A percentile compares a stretch with the other conserved stretches of the same genome.
Evolutionary conservation across 768 basidiomycete genomes (phyloP).

Genomic region (Suillus fuscotomentosus): DNA sequence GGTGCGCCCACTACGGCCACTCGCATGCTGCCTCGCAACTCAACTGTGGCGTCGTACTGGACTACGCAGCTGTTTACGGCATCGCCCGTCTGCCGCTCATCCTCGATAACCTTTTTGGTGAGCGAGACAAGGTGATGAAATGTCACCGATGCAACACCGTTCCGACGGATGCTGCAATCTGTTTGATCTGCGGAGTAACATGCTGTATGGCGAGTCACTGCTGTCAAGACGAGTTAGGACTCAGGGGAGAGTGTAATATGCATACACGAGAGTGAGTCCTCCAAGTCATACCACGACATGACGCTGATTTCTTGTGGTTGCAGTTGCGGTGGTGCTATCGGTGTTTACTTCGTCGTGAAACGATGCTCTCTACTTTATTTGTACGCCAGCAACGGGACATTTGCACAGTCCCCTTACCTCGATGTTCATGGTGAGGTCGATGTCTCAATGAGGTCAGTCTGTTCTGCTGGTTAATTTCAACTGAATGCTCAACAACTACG

Average conservation of each 20-base stretch:
- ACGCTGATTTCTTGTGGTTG: constrained; percentile 1
- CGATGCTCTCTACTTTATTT: constrained; percentile 88
- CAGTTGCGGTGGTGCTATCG: constrained; percentile 89
- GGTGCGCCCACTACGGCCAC: constrained; percentile 88
- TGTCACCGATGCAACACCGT: constrained; percentile 78
- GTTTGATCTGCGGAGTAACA: constrained; percentile 84
- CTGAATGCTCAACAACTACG: not conserved
- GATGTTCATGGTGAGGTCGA: constrained; percentile 95
- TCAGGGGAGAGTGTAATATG: constrained; percentile 90
- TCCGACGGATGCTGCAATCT: constrained; percentile 86
- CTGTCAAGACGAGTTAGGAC: constrained; percentile 55
- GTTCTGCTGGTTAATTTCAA: not conserved
- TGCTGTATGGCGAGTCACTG: constrained; percentile 93
- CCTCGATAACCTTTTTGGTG: constrained; percentile 82
- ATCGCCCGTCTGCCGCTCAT: constrained; percentile 78
- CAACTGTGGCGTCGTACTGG: constrained; percentile 76
- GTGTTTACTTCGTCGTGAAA: constrained; percentile 89
- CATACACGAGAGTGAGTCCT: constrained; percentile 87
- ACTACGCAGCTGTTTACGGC: constrained; percentile 82
- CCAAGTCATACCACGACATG: constrained; percentile 1
- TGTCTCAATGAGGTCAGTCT: constrained; percentile 77
- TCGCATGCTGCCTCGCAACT: constrained; percentile 76
- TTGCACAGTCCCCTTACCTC: constrained; percentile 85
- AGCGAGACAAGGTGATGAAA: constrained; percentile 66
- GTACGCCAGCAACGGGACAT: constrained; percentile 87